Evolutionary conservation across 1,284 basidiomycete genomes (phyloP).

Genomic region (Coniferiporia weirii): DNA sequence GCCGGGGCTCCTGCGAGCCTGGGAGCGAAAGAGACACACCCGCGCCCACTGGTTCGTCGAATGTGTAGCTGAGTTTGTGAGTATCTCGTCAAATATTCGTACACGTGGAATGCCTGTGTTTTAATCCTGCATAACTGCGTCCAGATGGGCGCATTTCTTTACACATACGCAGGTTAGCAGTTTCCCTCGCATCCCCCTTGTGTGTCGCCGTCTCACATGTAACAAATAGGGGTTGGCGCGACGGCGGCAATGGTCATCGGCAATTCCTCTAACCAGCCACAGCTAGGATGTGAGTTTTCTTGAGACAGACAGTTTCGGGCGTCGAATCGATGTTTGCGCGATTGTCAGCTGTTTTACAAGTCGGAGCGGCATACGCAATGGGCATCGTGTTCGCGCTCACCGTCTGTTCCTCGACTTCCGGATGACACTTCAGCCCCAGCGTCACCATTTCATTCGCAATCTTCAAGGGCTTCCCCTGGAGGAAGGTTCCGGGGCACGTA

Average conservation of each 20-base stretch:
- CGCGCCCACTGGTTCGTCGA: constrained; percentile 50
- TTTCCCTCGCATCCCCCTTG: neutral
- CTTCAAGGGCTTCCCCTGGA: constrained; percentile 49
- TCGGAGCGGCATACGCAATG: constrained; percentile 58
- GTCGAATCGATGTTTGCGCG: constrained; percentile 1
- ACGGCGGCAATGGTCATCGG: constrained; percentile 52
- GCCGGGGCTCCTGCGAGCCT: constrained; percentile 36
- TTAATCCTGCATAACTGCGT: constrained; percentile 24
- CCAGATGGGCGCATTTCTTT: constrained; percentile 42
- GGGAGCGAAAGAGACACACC: constrained; percentile 50
- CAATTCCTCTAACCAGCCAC: constrained; percentile 35
- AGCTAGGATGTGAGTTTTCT: constrained; percentile 45
- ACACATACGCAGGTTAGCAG: constrained; percentile 48
- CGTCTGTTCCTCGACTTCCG: constrained; percentile 49
- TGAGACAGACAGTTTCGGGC: neutral
- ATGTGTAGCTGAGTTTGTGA: constrained; percentile 55
- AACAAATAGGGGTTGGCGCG: constrained; percentile 50
- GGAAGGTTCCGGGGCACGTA: constrained; percentile 47
- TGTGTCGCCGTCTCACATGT: constrained; percentile 3
- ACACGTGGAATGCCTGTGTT: constrained; percentile 30
- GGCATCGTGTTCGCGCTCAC: constrained; percentile 59
- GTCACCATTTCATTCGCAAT: constrained; percentile 52
- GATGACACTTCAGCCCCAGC: constrained; percentile 60
- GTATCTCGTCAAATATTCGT: constrained; percentile 15
- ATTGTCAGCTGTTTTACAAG: constrained; percentile 47